These are phyloP conservation scores for Hypsizygus ulmarius DNA, from an alignment of 1,284 basidiomycete species.

Conservation along the genomic window DNA sequence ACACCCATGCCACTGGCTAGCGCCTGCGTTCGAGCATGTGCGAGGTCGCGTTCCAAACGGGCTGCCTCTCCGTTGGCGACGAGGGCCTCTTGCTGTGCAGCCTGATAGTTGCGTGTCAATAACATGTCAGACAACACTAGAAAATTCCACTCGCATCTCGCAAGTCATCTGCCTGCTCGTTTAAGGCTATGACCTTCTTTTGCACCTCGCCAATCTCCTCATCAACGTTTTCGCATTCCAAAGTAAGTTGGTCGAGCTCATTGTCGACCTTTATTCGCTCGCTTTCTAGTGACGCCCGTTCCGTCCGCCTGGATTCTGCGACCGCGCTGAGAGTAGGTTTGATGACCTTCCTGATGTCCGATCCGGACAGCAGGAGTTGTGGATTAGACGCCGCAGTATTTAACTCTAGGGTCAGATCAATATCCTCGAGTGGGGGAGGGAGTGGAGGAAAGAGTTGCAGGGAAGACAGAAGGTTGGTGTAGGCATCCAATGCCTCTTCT, in stretches of 20 bases:
- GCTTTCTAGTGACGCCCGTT: slow-evolving; percentile 67
- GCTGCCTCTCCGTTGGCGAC: slow-evolving; percentile 60
- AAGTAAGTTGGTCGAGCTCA: slow-evolving; percentile 70
- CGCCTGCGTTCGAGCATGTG: slow-evolving; percentile 70
- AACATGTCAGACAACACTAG: slow-evolving; percentile 3
- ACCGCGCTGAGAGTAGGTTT: slow-evolving; percentile 70
- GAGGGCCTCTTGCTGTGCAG: slow-evolving; percentile 68
- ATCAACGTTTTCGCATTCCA: slow-evolving; percentile 75
- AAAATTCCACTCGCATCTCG: slow-evolving; percentile 55
- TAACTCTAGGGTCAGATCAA: slow-evolving; percentile 72
- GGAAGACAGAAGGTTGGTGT: slow-evolving; percentile 68
- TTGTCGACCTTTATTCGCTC: slow-evolving; percentile 76
- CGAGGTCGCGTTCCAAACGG: slow-evolving; percentile 64
- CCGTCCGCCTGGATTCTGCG: slow-evolving; percentile 65
- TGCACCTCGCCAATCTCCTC: slow-evolving; percentile 69
- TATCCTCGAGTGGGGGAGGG: slow-evolving; percentile 60
- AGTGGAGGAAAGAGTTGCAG: slow-evolving; percentile 73
- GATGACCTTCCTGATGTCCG: slow-evolving; percentile 64
- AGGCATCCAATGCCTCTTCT: slow-evolving; percentile 75
- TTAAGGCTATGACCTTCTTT: slow-evolving; percentile 63
- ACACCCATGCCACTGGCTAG: slow-evolving; percentile 74
- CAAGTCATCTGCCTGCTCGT: slow-evolving; percentile 75
- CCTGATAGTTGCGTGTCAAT: slow-evolving; percentile 38
- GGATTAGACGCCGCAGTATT: slow-evolving; percentile 71
- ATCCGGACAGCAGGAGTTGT: slow-evolving; percentile 59